A percentile compares a stretch with the other conserved stretches of the same genome.
Conservation (phyloP, 176 grass and related monocot genomes). For the Secale cereale region DNA sequence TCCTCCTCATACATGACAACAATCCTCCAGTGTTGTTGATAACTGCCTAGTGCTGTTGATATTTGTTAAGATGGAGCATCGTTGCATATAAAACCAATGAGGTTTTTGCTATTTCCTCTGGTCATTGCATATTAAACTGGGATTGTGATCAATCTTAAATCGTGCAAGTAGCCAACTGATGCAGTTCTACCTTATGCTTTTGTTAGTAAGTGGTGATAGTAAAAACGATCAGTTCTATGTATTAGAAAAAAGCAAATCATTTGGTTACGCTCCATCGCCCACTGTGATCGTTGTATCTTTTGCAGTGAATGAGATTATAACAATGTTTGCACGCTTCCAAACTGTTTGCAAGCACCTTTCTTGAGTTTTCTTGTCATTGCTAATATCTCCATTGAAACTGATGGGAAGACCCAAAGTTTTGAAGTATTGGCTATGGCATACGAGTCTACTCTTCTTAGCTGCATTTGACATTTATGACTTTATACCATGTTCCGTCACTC, state of each 20-base stretch:
- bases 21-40: background rate
- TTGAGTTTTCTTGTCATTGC: background rate
- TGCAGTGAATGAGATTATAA: background rate
- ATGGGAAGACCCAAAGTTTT: background rate
- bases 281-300: background rate
- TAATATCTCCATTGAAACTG: background rate
- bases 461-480: background rate
- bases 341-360: background rate
- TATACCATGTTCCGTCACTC: background rate
- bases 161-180: background rate
- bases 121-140: background rate
- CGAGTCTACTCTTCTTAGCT: background rate
- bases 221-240: background rate
- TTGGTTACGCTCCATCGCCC: background rate
- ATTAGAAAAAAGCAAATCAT: background rate
- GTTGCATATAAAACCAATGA: background rate
- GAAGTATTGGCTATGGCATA: background rate
- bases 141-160: background rate
- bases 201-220: background rate
- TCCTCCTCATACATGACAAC: background rate
- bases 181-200: background rate
- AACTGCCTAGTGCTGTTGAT: background rate
- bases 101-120: background rate
- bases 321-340: background rate
- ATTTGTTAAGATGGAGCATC: background rate